phyloP scores from a whole-genome alignment of 306 rosid species.

The Prosopis cineraria region DNA sequence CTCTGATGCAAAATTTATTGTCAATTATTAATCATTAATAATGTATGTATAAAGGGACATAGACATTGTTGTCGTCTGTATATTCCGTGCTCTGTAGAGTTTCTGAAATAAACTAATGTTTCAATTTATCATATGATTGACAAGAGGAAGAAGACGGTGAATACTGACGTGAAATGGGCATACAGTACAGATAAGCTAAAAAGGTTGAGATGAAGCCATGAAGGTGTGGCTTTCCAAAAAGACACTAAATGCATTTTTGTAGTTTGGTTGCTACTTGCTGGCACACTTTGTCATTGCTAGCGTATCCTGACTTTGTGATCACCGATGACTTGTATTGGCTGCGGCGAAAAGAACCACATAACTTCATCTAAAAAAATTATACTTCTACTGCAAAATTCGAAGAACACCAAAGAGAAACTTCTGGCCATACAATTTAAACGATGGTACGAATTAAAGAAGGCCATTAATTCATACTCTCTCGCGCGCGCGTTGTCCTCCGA shows the following conservation, averaged over 20 bases:
- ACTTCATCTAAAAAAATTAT: constrained; percentile 24
- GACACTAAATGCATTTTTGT: constrained; percentile 42
- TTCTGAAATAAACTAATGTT: neutral
- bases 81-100: neutral
- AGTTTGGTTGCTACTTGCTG: constrained; percentile 48
- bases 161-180: constrained; percentile 28
- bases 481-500: neutral
- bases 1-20: neutral
- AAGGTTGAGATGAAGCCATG: constrained; percentile 37
- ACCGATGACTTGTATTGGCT: constrained; percentile 40
- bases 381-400: constrained; percentile 35
- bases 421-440: constrained; percentile 32
- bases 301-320: constrained; percentile 46
- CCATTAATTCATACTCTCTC: neutral
- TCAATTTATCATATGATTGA: neutral
- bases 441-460: constrained; percentile 23
- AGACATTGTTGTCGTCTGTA: constrained; percentile 41
- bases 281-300: constrained; percentile 42
- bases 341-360: constrained; percentile 25
- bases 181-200: too few relatives aligned
- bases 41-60: neutral
- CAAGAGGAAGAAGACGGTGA: constrained; percentile 28
- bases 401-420: constrained; percentile 47
- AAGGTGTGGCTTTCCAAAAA: neutral
- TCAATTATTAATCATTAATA: too few relatives aligned